These are phyloP conservation scores for Cardiosporidium cionae DNA, from an alignment of 169 alveolate species.

Conservation along the genomic window DNA sequence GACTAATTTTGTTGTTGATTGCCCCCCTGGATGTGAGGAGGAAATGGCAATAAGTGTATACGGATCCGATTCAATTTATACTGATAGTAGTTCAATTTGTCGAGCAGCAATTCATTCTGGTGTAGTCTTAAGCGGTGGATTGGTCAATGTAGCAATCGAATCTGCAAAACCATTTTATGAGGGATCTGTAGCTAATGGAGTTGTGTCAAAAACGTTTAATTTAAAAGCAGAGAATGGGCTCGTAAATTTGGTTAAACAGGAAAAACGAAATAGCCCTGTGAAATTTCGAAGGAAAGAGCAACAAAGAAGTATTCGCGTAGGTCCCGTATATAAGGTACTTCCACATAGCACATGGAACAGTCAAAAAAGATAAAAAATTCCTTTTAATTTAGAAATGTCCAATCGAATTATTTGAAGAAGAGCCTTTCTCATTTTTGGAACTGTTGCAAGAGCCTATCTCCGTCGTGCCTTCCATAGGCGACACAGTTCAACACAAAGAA, in stretches of 20 bases:
- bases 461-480: not conserved
- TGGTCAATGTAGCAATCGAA: slow-evolving; percentile 65
- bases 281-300: not conserved
- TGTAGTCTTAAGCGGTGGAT: slow-evolving; percentile 61
- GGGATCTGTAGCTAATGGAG: slow-evolving; percentile 66
- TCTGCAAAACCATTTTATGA: slow-evolving; percentile 65
- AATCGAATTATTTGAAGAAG: slow-evolving; percentile 15
- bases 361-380: not conserved
- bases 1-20: slow-evolving; percentile 68
- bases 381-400: slow-evolving; percentile 31
- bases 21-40: slow-evolving; percentile 65
- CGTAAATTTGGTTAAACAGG: not conserved
- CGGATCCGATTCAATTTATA: slow-evolving; percentile 68
- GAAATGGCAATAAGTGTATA: slow-evolving; percentile 44
- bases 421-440: slow-evolving; percentile 1
- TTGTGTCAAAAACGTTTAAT: slow-evolving; percentile 62
- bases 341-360: not conserved
- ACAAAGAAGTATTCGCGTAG: slow-evolving; percentile 36
- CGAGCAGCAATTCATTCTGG: slow-evolving; percentile 82
- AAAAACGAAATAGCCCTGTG: slow-evolving; percentile 1
- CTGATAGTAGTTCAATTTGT: slow-evolving; percentile 75
- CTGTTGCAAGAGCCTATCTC: slow-evolving; percentile 9
- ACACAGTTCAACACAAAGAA: too few relatives aligned
- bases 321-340: slow-evolving; percentile 37
- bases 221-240: slow-evolving; percentile 29